A percentile compares a stretch with the other conserved stretches of the same genome.
These are phyloP conservation scores for Huntiella moniliformis DNA, from an alignment of 2,329 filamentous ascomycete species.

Conservation along the genomic window DNA sequence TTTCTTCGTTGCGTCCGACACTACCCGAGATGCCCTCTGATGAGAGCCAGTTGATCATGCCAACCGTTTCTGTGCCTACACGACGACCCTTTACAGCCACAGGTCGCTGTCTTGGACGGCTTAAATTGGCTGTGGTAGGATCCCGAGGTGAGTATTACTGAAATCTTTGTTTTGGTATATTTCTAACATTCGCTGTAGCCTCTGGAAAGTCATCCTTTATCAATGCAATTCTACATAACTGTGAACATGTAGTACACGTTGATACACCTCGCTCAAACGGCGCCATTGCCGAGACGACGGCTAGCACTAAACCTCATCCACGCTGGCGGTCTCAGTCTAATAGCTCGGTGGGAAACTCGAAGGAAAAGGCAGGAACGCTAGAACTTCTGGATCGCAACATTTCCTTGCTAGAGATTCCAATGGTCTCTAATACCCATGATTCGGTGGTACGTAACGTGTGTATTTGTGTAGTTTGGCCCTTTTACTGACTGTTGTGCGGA, in stretches of 20 bases:
- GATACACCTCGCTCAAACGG: slow-evolving; percentile 36
- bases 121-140: slow-evolving; percentile 80
- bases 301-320: slow-evolving; percentile 70
- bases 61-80: slow-evolving; percentile 77
- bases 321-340: slow-evolving; percentile 75
- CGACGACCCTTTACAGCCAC: slow-evolving; percentile 77
- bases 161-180: background rate
- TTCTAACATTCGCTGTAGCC: slow-evolving; percentile 27
- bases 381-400: slow-evolving; percentile 75
- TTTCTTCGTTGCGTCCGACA: too few species aligned
- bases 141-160: slow-evolving; percentile 35
- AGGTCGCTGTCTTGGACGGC: slow-evolving; percentile 63
- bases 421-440: slow-evolving; percentile 1
- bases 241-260: slow-evolving; percentile 85
- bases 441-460: too few species aligned
- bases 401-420: slow-evolving; percentile 77
- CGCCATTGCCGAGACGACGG: slow-evolving; percentile 47
- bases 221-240: slow-evolving; percentile 67
- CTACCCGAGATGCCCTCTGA: too few species aligned
- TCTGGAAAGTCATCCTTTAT: slow-evolving; percentile 81
- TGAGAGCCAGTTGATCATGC: slow-evolving; percentile 76
- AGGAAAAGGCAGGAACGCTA: slow-evolving; percentile 33
- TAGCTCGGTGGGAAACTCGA: slow-evolving; percentile 28
- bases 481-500: too few species aligned
- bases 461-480: too few species aligned